Conservation (phyloP, 306 rosid genomes). For the Fagus crenata region DNA sequence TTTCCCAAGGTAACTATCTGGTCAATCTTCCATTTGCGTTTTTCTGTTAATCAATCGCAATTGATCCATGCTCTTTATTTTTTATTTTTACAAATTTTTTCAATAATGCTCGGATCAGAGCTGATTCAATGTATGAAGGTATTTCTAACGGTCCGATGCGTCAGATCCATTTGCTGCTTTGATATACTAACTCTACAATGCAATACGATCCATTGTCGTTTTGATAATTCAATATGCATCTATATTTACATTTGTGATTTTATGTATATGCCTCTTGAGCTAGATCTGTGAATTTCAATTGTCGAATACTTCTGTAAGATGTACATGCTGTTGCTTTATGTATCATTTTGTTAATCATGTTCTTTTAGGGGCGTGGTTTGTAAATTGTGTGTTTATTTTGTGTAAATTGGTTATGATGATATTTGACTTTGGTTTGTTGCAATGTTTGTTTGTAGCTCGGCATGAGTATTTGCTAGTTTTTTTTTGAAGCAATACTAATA, state of each 20-base stretch:
- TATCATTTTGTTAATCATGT: background rate
- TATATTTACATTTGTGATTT: background rate
- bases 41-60: conserved; percentile 7
- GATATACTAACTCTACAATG: conserved; percentile 17
- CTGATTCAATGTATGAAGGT: background rate
- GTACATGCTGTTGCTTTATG: conserved; percentile 4
- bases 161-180: conserved; percentile 23
- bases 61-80: conserved; percentile 22
- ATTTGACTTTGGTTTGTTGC: conserved; percentile 16
- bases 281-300: conserved; percentile 36
- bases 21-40: conserved; percentile 5
- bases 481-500: conserved; percentile 27
- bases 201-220: conserved; percentile 16
- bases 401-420: background rate
- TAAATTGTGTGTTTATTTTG: background rate
- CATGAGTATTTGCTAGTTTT: conserved; percentile 32
- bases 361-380: too few relatives aligned
- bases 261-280: conserved; percentile 22
- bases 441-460: conserved; percentile 45
- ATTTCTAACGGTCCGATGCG: background rate
- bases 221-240: conserved; percentile 3
- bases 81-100: background rate
- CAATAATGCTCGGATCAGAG: conserved; percentile 17
- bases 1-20: conserved; percentile 27
- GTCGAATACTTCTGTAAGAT: background rate